Percentiles rank a stretch among this genome's conserved stretches.
Conservation (phyloP, 2,329 filamentous ascomycete genomes). For the Pestalotiopsis sp. region DNA sequence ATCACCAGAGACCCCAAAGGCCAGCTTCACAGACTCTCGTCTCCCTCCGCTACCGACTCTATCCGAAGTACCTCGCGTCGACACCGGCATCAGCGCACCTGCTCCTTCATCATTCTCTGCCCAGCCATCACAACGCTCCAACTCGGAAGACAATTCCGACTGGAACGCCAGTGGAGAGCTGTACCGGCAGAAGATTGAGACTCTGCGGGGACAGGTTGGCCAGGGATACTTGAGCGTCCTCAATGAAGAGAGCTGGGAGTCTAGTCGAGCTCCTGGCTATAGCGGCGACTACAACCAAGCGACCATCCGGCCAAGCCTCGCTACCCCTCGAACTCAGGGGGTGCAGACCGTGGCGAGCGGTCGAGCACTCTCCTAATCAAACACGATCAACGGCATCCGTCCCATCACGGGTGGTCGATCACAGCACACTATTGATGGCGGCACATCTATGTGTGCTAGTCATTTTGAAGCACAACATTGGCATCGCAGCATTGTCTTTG, state of each 20-base stretch:
- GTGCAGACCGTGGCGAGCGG: constrained; percentile 56
- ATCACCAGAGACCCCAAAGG: constrained; percentile 38
- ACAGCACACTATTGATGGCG: background rate
- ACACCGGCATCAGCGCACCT: constrained; percentile 31
- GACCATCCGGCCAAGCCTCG: constrained; percentile 38
- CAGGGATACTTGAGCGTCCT: constrained; percentile 86
- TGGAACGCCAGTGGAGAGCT: constrained; percentile 74
- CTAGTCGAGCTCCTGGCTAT: constrained; percentile 40
- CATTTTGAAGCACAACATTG: constrained; percentile 17
- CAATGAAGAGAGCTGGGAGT: constrained; percentile 73
- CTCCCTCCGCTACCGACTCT: constrained; percentile 28
- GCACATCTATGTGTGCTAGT: background rate
- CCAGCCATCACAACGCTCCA: background rate
- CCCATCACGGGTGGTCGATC: constrained; percentile 12
- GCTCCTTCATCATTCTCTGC: background rate
- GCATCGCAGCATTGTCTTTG: constrained; percentile 23
- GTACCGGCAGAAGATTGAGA: constrained; percentile 87
- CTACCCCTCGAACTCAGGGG: constrained; percentile 37
- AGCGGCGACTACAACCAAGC: constrained; percentile 39
- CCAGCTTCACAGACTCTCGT: constrained; percentile 34
- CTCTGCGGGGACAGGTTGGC: constrained; percentile 81
- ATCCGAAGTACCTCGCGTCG: constrained; percentile 39
- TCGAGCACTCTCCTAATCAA: constrained; percentile 49
- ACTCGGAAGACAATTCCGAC: constrained; percentile 50
- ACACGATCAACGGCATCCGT: background rate